Evolutionary conservation across 345 rosid genomes (phyloP).

Genomic region (Combretum micranthum): DNA sequence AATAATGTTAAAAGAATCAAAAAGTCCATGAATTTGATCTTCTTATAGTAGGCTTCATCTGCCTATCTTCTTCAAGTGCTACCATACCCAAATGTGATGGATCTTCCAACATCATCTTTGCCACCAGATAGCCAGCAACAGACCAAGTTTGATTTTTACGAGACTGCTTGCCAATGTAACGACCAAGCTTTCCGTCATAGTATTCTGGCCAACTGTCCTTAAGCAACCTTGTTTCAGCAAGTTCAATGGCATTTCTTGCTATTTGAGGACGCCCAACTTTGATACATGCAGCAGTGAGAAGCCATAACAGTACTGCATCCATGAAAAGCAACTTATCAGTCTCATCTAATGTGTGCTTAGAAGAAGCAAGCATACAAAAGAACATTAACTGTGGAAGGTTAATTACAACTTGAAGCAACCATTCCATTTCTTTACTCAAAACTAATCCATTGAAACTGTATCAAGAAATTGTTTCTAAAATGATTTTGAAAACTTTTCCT

Average conservation of each 20-base stretch:
- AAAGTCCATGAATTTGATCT: conserved; percentile 80
- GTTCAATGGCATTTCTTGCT: conserved; percentile 77
- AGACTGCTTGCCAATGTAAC: conserved; percentile 83
- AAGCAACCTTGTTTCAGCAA: conserved; percentile 62
- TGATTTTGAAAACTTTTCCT: too few relatives aligned
- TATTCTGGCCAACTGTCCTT: conserved; percentile 93
- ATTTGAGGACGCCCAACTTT: conserved; percentile 93
- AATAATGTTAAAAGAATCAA: neutral
- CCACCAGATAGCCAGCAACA: conserved; percentile 82
- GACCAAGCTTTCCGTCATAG: conserved; percentile 89
- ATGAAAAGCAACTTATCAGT: conserved; percentile 6
- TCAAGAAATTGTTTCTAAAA: too few relatives aligned
- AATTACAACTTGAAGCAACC: too few relatives aligned
- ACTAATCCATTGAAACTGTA: too few relatives aligned
- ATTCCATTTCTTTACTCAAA: too few relatives aligned
- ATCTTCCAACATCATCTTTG: conserved; percentile 94
- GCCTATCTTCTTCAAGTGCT: conserved; percentile 80
- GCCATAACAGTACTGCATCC: conserved; percentile 79
- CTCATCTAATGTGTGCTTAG: neutral
- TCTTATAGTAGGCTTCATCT: conserved; percentile 63
- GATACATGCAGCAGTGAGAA: conserved; percentile 81
- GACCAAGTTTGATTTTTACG: conserved; percentile 91
- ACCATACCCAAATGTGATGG: conserved; percentile 93
- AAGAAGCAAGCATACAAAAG: neutral
- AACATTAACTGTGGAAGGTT: too few relatives aligned